These are phyloP conservation scores for Colletotrichum falcatum DNA, from an alignment of 2,329 filamentous ascomycete genomes.

Conservation along the genomic window DNA sequence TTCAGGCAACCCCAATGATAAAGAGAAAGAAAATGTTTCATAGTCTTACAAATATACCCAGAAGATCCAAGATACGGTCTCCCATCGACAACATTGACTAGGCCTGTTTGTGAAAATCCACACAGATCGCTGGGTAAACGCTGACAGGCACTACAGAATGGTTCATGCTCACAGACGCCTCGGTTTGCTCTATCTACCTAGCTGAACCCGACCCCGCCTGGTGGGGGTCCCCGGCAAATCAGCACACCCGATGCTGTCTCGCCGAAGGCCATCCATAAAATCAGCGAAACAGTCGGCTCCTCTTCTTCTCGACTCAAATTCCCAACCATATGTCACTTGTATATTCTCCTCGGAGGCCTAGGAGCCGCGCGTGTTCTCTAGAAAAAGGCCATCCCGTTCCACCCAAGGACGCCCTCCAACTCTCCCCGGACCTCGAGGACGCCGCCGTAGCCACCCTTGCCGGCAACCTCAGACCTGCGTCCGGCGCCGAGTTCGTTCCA, in stretches of 20 bases:
- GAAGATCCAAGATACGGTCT: neutral
- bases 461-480: slow-evolving; percentile 77
- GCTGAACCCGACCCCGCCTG: neutral
- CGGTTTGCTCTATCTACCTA: slow-evolving; percentile 11
- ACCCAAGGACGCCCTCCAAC: slow-evolving; percentile 72
- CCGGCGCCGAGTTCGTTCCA: slow-evolving; percentile 82
- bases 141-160: neutral
- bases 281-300: slow-evolving; percentile 1
- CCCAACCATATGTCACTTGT: neutral
- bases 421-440: slow-evolving; percentile 77
- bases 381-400: slow-evolving; percentile 72
- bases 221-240: neutral
- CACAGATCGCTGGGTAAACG: too few relatives aligned
- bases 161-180: neutral
- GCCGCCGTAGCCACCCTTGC: slow-evolving; percentile 75
- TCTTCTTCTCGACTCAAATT: neutral
- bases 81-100: too few relatives aligned
- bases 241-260: neutral
- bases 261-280: neutral
- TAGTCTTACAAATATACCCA: neutral
- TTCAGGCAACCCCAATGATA: neutral
- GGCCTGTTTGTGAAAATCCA: too few relatives aligned
- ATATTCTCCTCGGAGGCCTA: neutral
- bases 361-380: slow-evolving; percentile 41
- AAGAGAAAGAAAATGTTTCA: neutral